Percentiles rank a stretch among this genome's conserved stretches.
These are phyloP conservation scores for Verticillium dahliae DNA, from an alignment of 2,329 filamentous ascomycete genomes.

Conservation along the genomic window DNA sequence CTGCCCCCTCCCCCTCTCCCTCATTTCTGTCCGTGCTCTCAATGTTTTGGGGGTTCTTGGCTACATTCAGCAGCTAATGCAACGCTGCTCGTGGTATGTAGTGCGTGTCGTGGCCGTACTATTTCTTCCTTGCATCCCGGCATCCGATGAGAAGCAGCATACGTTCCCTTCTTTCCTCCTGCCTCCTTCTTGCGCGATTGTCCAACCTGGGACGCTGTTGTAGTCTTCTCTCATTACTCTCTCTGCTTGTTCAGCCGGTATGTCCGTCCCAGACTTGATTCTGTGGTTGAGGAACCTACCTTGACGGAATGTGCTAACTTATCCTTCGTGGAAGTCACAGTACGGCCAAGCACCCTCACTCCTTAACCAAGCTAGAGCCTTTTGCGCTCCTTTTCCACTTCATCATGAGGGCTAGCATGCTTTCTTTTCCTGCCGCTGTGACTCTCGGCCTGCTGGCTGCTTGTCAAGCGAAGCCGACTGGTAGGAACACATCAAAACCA, in stretches of 20 bases:
- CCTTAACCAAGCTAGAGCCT: background rate
- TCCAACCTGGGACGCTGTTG: too few relatives aligned
- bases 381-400: background rate
- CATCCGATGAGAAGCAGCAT: background rate
- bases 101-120: background rate
- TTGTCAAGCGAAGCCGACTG: background rate
- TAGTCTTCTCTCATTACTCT: background rate
- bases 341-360: background rate
- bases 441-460: background rate
- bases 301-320: background rate
- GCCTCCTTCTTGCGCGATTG: background rate
- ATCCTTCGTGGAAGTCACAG: background rate
- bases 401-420: background rate
- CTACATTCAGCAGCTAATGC: background rate
- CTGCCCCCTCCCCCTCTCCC: background rate
- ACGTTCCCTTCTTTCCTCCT: background rate
- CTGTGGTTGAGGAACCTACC: background rate
- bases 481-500: background rate
- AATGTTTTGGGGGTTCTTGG: background rate
- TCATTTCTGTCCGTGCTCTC: background rate
- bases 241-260: background rate
- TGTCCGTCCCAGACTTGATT: background rate
- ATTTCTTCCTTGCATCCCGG: background rate
- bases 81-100: background rate
- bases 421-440: background rate